Evolutionary conservation across 2,329 filamentous ascomycete genomes (phyloP), one percentile per base, ranked within the genome.

Genomic region (Arthrobotrys sinensis): DNA sequence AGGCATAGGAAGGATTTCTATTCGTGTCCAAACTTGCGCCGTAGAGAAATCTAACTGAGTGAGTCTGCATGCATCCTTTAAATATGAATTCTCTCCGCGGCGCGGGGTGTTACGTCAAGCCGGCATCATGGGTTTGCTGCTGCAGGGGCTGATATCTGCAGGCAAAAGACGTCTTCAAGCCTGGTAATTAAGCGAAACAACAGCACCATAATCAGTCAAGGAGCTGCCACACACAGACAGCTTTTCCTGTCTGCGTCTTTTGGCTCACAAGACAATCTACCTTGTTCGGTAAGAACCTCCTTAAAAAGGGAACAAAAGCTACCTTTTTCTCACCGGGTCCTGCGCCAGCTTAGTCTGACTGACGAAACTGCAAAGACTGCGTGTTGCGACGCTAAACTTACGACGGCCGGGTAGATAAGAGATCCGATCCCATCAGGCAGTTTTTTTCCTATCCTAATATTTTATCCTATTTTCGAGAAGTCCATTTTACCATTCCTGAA

Each of bases 261-360:
- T 52, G 36, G 69, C 60, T 73, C 69, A 73, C 69, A 73, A 73
- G 69, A 73, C 69, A 73, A 57, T 40, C 10, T 73, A 38, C 69
- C 60, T 14, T 66, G 60, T 73, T 60, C 21, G 60, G 69, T 66
- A 60, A 50, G 60, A 73, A 53, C 46, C 36, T 24, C 68, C 57
- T 55, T 24, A 46, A 57, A 24, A 53, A 52, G 50, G 55, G 43
- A 65, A 64, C 21, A 55, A 50, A 46, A 43, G 63, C 14, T n/a
- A 28, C 63, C n/a, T n/a, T 34, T 67, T 55, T 38, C 24, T 48
- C 40, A 32, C 38, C 57, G 28, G 55, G 19, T 16, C n/a, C 34
- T 63, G 14, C 19, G 55, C 32, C 11, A 16, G 52, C 32, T 57
- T 57, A 21, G 52, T 38, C 52, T 38, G 55, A 38, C 55, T 65